These are phyloP conservation scores for Nelumbo lutea DNA, from an alignment of 164 flowering plant species.

Conservation along the genomic window DNA sequence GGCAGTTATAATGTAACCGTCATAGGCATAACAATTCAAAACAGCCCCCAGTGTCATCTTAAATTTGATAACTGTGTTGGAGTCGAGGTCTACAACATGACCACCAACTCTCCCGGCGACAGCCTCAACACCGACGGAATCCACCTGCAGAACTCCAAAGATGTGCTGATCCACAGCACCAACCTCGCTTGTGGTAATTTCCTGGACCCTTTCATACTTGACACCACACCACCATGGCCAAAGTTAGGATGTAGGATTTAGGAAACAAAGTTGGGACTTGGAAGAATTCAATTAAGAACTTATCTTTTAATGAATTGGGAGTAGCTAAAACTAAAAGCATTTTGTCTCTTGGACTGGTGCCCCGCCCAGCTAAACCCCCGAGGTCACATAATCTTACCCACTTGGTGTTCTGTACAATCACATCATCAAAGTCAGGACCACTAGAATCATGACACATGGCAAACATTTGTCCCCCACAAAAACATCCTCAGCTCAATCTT, in stretches of 20 bases:
- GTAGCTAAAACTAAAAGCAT: too few species aligned
- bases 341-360: too few species aligned
- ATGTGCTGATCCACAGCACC: slow-evolving; percentile 26
- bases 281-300: too few species aligned
- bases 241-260: too few species aligned
- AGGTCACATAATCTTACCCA: background rate
- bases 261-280: too few species aligned
- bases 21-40: slow-evolving; percentile 28
- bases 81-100: slow-evolving; percentile 24
- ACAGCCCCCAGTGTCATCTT: slow-evolving; percentile 42
- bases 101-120: slow-evolving; percentile 30
- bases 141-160: slow-evolving; percentile 39
- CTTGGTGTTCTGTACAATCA: background rate
- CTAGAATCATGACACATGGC: background rate
- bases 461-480: background rate
- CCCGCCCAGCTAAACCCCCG: too few species aligned
- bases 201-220: background rate
- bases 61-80: slow-evolving; percentile 36
- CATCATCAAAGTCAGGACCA: background rate
- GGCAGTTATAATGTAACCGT: slow-evolving; percentile 32
- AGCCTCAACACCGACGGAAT: slow-evolving; percentile 49
- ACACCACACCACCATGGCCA: too few species aligned
- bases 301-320: too few species aligned
- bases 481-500: background rate
- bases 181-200: slow-evolving; percentile 38